Conservation (phyloP, 345 rosid genomes). For the Eucalyptus fibrosa region DNA sequence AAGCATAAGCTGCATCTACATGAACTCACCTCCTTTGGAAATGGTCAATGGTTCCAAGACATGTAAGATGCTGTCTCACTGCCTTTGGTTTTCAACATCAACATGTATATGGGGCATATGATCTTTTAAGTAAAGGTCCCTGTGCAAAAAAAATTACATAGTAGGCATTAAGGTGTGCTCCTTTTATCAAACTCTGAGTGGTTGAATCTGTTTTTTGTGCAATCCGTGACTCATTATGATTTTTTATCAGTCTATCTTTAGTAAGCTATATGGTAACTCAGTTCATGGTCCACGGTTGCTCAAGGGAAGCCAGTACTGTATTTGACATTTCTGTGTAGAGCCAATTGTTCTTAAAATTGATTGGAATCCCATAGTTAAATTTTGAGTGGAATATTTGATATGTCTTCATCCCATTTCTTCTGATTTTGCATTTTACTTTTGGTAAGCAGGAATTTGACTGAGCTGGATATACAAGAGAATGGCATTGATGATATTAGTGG, state of each 20-base stretch:
- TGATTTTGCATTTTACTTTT: not conserved
- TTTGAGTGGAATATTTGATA: not conserved
- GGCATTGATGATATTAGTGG: conserved; percentile 47
- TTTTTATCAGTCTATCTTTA: not conserved
- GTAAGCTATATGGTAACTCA: not conserved
- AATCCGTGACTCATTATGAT: not conserved
- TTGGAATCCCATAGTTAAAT: not conserved
- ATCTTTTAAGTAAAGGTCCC: not conserved
- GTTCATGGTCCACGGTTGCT: not conserved
- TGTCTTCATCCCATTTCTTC: not conserved
- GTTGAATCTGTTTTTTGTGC: not conserved
- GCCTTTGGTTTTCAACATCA: not conserved
- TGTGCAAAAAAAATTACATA: not conserved
- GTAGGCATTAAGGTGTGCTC: not conserved
- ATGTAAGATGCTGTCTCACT: not conserved
- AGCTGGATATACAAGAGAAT: conserved; percentile 59
- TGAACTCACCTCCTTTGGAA: not conserved
- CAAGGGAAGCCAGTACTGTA: not conserved
- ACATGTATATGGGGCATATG: not conserved
- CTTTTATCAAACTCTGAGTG: not conserved
- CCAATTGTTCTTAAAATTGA: not conserved
- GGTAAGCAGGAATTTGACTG: conserved; percentile 43
- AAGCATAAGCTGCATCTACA: not conserved
- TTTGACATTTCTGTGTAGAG: not conserved
- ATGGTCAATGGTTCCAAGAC: not conserved